These are phyloP conservation scores for Saccharum officinarum DNA, from an alignment of 176 grass and related monocot species.

Conservation along the genomic window DNA sequence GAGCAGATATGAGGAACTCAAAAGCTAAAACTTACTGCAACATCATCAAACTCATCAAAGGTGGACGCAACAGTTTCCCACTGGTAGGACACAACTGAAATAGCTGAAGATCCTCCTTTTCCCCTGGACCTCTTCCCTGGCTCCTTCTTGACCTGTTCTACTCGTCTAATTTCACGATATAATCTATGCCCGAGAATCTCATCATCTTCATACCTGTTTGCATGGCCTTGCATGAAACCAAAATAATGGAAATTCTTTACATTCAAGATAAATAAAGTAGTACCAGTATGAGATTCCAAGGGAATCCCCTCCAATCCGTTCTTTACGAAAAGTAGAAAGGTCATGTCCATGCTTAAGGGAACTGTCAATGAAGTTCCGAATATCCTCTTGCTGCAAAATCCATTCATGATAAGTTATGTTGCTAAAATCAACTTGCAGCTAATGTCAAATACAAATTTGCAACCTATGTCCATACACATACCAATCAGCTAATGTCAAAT, in stretches of 20 bases:
- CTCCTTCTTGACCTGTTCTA: conserved; percentile 70
- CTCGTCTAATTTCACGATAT: conserved; percentile 92
- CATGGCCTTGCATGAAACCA: conserved; percentile 9
- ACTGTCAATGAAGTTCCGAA: conserved; percentile 89
- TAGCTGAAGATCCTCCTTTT: conserved; percentile 56
- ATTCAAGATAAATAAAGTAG: conserved; percentile 17
- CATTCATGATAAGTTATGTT: conserved; percentile 13
- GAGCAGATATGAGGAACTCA: conserved; percentile 9
- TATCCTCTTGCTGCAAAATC: conserved; percentile 97
- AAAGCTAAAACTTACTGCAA: conserved; percentile 81
- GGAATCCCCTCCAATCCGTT: conserved; percentile 89
- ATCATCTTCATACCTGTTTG: conserved; percentile 98
- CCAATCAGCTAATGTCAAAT: conserved; percentile 9
- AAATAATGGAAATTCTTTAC: conserved; percentile 16
- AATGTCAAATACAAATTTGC: neutral
- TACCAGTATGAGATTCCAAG: conserved; percentile 97
- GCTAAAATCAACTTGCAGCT: conserved; percentile 20
- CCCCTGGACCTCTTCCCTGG: conserved; percentile 62
- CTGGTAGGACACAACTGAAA: conserved; percentile 65
- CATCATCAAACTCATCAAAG: conserved; percentile 93
- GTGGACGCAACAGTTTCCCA: conserved; percentile 98
- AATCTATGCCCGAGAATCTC: conserved; percentile 87
- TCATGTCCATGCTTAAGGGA: conserved; percentile 77
- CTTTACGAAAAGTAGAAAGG: conserved; percentile 90
- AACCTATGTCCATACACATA: conserved; percentile 4